Percentiles rank a stretch among this genome's conserved stretches.
phyloP scores from a whole-genome alignment of 1,284 basidiomycete species.

The Leccinum colubrinum region DNA sequence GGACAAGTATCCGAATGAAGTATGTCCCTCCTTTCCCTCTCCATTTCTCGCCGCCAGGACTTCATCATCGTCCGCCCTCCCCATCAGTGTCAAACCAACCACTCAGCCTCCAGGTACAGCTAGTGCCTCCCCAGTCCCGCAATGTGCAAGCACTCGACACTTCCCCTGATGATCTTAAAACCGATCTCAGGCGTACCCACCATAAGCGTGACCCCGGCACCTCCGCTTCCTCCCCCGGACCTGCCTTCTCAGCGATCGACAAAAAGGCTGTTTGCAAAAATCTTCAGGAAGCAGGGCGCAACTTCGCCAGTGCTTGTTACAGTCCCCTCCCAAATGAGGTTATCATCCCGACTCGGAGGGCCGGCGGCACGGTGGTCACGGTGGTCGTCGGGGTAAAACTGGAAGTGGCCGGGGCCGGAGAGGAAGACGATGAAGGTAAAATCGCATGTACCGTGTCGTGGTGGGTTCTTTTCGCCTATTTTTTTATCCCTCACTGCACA shows the following conservation, averaged over 20 bases:
- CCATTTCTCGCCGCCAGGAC: constrained; percentile 47
- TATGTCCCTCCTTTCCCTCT: constrained; percentile 28
- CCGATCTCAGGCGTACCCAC: constrained; percentile 36
- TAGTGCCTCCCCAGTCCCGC: constrained; percentile 69
- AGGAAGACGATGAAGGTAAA: constrained; percentile 47
- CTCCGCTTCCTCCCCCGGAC: constrained; percentile 26
- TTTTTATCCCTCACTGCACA: not conserved
- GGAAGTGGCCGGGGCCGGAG: constrained; percentile 58
- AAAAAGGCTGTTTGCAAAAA: constrained; percentile 70
- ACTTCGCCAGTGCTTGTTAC: constrained; percentile 14
- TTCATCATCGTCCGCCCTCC: constrained; percentile 87
- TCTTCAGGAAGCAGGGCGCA: constrained; percentile 65
- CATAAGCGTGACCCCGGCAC: constrained; percentile 24
- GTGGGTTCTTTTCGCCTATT: constrained; percentile 44
- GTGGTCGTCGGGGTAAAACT: constrained; percentile 57
- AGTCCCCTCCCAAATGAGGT: constrained; percentile 12
- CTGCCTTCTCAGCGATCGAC: constrained; percentile 30
- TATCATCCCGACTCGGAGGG: constrained; percentile 5
- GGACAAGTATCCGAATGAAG: constrained; percentile 55
- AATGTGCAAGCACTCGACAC: constrained; percentile 39
- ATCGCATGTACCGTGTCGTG: constrained; percentile 70
- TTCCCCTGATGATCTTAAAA: constrained; percentile 18
- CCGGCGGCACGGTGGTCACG: constrained; percentile 25
- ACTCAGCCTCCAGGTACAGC: constrained; percentile 91
- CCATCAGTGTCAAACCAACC: constrained; percentile 82